Evolutionary conservation across 2,329 filamentous ascomycete genomes (phyloP), one percentile per base, ranked within the genome.

Genomic region (Fusarium algeriense): DNA sequence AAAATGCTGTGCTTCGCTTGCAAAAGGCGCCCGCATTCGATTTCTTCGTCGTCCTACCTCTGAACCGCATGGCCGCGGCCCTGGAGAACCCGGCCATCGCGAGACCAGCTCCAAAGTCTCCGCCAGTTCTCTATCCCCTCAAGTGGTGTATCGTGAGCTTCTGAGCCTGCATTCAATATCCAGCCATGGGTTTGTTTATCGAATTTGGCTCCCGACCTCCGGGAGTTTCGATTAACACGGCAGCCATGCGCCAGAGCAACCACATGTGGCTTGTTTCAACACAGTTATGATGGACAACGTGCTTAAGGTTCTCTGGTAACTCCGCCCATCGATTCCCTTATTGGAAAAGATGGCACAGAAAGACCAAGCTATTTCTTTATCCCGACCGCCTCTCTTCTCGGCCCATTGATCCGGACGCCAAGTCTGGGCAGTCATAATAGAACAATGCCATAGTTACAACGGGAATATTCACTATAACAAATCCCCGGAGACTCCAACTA

Each of bases 361-460:
- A 60, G 53, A 34, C 20, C 34, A 45, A 48, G 62, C 56, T 49
- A 64, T 66, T 28, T 17, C 40, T 56, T 35, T 28, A 64, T 58
- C 55, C 61, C 57, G 59, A 66, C 58, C 60, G 65, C 60, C 63
- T 64, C 60, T 55, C 73, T 64, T 55, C 73, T 68, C 74, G 72
- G 74, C 70, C 68, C 65, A 76, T 68, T 50, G 60, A 73, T 43
- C 73, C 73, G 70, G 52, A 45, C 60, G 73, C 74, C 72, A 76
- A 76, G 74, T 69, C 70, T 64, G 32, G 43, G 64, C 48, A 23
- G 45, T 43, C 60, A 61, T 61, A 50, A 63, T 43, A 40, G 35
- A 61, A 67, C 63, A 57, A 57, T 63, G 37, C 44, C 49, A 54
- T 61, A 45, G 54, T 44, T 61, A 28, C 66, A 75, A 70, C 66